phyloP scores from a whole-genome alignment of 2,329 filamentous ascomycete species.

The Trichothecium roseum region DNA sequence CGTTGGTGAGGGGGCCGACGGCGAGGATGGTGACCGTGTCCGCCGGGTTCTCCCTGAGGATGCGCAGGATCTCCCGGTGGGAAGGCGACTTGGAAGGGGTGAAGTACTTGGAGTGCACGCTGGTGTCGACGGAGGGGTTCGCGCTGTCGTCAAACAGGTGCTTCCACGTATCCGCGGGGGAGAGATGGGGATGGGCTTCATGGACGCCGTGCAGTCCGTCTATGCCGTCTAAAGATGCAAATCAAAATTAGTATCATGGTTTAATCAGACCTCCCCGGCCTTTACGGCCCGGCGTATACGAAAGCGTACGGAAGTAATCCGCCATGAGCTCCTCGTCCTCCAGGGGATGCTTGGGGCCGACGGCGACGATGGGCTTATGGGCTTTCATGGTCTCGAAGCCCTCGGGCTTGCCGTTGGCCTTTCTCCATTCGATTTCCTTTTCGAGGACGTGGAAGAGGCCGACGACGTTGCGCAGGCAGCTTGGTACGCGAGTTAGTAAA shows the following conservation, averaged over 20 bases:
- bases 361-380: slow-evolving; percentile 72
- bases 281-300: neutral
- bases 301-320: slow-evolving; percentile 72
- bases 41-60: slow-evolving; percentile 70
- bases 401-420: slow-evolving; percentile 50
- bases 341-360: slow-evolving; percentile 77
- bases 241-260: neutral
- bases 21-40: slow-evolving; percentile 85
- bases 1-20: slow-evolving; percentile 85
- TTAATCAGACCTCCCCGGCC: too few species aligned
- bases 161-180: slow-evolving; percentile 64
- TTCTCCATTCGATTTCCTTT: slow-evolving; percentile 78
- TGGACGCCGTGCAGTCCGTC: slow-evolving; percentile 74
- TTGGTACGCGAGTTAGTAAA: slow-evolving; percentile 19
- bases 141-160: slow-evolving; percentile 42
- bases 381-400: slow-evolving; percentile 65
- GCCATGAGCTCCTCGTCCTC: slow-evolving; percentile 72
- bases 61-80: slow-evolving; percentile 79
- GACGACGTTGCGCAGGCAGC: slow-evolving; percentile 80
- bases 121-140: slow-evolving; percentile 23
- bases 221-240: slow-evolving; percentile 66
- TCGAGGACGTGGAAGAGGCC: slow-evolving; percentile 88
- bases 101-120: slow-evolving; percentile 52
- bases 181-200: slow-evolving; percentile 61
- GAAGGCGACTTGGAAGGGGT: slow-evolving; percentile 63